Evolutionary conservation across 805 yeast species (phyloP).

Genomic region (Starmera quercuum): DNA sequence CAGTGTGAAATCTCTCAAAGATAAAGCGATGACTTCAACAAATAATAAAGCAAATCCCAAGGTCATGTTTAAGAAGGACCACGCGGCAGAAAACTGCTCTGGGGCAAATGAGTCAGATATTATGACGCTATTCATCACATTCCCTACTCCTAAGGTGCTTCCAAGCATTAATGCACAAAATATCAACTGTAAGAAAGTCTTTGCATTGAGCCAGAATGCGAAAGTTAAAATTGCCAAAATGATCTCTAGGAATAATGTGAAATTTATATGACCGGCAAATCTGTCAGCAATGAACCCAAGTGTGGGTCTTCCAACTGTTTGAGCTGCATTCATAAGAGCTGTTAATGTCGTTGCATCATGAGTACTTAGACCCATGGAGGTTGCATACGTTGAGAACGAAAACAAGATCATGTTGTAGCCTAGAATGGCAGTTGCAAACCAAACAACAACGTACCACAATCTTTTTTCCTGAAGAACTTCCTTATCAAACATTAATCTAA

Average conservation of each 20-base stretch:
- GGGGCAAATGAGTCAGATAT: constrained; percentile 32
- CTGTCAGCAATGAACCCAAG: constrained; percentile 40
- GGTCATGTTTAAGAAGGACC: constrained; percentile 28
- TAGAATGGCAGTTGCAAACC: constrained; percentile 30
- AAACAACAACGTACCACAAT: constrained; percentile 24
- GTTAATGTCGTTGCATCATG: constrained; percentile 37
- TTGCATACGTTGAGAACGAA: constrained; percentile 39
- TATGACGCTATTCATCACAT: constrained; percentile 33
- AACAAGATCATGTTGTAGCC: constrained; percentile 37
- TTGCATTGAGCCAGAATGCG: constrained; percentile 39
- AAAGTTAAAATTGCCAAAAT: constrained; percentile 29
- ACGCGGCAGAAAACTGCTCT: constrained; percentile 30
- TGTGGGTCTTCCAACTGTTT: constrained; percentile 39
- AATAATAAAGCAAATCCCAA: constrained; percentile 31
- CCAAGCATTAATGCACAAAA: constrained; percentile 38
- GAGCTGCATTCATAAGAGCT: constrained; percentile 40
- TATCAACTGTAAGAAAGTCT: constrained; percentile 30
- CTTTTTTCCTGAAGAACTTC: constrained; percentile 22
- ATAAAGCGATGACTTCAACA: constrained; percentile 51
- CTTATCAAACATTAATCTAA: constrained; percentile 27
- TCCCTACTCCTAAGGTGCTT: constrained; percentile 34
- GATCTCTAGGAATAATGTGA: constrained; percentile 29
- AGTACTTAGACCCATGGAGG: constrained; percentile 38
- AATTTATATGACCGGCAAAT: constrained; percentile 35
- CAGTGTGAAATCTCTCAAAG: constrained; percentile 25